These are phyloP conservation scores for Sclerotinia nivalis DNA, from an alignment of 2,329 filamentous ascomycete genomes.

Conservation along the genomic window DNA sequence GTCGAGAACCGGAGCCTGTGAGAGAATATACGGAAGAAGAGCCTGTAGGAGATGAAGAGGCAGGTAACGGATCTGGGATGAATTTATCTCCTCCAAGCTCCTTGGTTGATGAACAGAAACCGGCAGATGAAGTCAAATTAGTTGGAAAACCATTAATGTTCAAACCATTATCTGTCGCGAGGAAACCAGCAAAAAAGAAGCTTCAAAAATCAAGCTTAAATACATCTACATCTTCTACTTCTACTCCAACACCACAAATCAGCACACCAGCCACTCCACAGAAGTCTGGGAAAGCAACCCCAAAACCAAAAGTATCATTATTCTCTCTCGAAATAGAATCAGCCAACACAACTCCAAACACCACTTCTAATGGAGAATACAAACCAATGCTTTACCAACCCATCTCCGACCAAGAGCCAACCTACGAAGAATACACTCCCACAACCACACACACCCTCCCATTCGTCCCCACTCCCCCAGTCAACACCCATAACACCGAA, in stretches of 20 bases:
- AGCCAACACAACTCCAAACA: slow-evolving; percentile 16
- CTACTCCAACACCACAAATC: slow-evolving; percentile 34
- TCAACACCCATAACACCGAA: slow-evolving; percentile 43
- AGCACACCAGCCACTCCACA: slow-evolving; percentile 24
- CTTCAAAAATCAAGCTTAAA: slow-evolving; percentile 31
- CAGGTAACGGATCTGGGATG: slow-evolving; percentile 37
- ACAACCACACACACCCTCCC: slow-evolving; percentile 33
- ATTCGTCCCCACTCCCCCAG: slow-evolving; percentile 35
- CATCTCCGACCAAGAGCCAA: slow-evolving; percentile 31
- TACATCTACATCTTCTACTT: slow-evolving; percentile 31
- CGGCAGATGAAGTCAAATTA: slow-evolving; percentile 65
- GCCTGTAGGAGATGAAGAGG: slow-evolving; percentile 33
- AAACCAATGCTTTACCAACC: slow-evolving; percentile 52
- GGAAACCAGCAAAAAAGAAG: slow-evolving; percentile 71
- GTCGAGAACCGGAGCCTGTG: slow-evolving; percentile 52
- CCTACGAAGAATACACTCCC: slow-evolving; percentile 40
- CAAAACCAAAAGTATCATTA: slow-evolving; percentile 67
- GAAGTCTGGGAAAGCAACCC: slow-evolving; percentile 39
- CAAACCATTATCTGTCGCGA: slow-evolving; percentile 79
- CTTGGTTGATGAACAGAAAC: slow-evolving; percentile 55
- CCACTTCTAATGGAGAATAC: slow-evolving; percentile 44
- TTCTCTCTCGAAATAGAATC: slow-evolving; percentile 62
- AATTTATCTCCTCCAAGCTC: slow-evolving; percentile 49
- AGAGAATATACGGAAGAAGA: slow-evolving; percentile 29
- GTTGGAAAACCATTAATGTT: slow-evolving; percentile 85